Evolutionary conservation across 371 early-diverging fungal genomes (phyloP), one percentile per base, ranked within the genome.

Genomic region (Mortierella sp.): DNA sequence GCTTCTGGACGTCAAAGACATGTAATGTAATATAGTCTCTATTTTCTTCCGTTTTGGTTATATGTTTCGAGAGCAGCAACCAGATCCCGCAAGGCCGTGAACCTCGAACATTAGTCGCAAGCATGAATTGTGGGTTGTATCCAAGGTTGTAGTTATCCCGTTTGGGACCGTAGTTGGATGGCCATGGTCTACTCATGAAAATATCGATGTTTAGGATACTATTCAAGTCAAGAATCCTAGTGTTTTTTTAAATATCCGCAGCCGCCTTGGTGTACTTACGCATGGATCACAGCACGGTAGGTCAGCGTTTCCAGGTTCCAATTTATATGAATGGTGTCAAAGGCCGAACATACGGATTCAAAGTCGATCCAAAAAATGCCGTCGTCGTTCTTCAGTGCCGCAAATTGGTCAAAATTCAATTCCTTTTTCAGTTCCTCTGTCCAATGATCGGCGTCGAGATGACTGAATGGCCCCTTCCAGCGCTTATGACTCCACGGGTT

Each of bases 401-500:
- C 83, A 41, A 79, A 81, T 8, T 92, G 94, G 69, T 96, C 93
- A 79, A 92, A 96, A 60, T 89, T 85, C 33, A 96, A 86, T 13
- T 83, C 87, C 28, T 69, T 75, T 74, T 84, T 91, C 58, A 96
- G 76, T 19, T 90, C 88, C 4, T 87, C 81, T 0, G 95, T 94
- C 97, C 97, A 96, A 47, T 86, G 84, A 0, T 77, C 80, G 4
- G 79, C 84, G 77, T 96, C 96, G 3, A 90, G 60, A 72, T 92
- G 93, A 72, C 95, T 95, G 73, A 89, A 95, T 3, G 90, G 89
- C 3, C 97, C 96, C 36, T 89, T 92, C 96, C 96, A 95, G 28
- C 96, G 86, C 83, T 91, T 87, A 64, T 93, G 93, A 74, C 94
- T 94, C 97, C 97, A 97, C 2, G 97, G 97, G 70, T 97, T 97